Evolutionary conservation across 2,329 filamentous ascomycete genomes (phyloP).

Genomic region (Cladosporium sp.): DNA sequence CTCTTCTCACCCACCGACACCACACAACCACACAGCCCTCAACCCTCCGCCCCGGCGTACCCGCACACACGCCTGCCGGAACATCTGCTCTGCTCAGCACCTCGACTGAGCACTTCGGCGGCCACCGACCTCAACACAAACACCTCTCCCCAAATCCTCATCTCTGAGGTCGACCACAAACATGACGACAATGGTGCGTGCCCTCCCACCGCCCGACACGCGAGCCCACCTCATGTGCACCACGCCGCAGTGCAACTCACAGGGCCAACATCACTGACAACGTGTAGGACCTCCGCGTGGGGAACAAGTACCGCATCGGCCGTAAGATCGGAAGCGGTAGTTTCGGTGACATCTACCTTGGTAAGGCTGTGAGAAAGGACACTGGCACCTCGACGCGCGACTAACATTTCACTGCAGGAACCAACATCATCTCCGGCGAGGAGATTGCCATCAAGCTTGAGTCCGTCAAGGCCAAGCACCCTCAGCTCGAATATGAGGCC

Average conservation of each 20-base stretch:
- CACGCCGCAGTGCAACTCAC: neutral
- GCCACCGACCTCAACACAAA: neutral
- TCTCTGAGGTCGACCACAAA: constrained; percentile 29
- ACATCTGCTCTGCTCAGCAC: constrained; percentile 2
- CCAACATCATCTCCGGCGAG: constrained; percentile 99
- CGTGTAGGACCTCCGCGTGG: constrained; percentile 87
- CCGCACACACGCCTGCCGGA: neutral
- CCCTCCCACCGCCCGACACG: constrained; percentile 27
- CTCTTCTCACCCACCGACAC: neutral
- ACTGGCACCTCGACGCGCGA: neutral
- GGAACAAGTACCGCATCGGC: constrained; percentile 99
- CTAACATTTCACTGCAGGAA: constrained; percentile 54
- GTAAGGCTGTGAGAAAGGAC: constrained; percentile 39
- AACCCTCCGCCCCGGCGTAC: neutral
- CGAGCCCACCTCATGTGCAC: neutral
- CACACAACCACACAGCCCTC: neutral
- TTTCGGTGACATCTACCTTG: constrained; percentile 97
- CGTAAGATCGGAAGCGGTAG: constrained; percentile 97
- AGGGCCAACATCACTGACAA: constrained; percentile 30
- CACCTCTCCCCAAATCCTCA: constrained; percentile 18
- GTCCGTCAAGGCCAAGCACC: constrained; percentile 98
- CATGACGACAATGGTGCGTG: constrained; percentile 62
- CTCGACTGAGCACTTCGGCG: constrained; percentile 10
- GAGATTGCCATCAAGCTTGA: constrained; percentile 99
- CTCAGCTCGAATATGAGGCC: constrained; percentile 97